Conservation (phyloP, 331 rosid species). For the Acacia pycnantha region DNA sequence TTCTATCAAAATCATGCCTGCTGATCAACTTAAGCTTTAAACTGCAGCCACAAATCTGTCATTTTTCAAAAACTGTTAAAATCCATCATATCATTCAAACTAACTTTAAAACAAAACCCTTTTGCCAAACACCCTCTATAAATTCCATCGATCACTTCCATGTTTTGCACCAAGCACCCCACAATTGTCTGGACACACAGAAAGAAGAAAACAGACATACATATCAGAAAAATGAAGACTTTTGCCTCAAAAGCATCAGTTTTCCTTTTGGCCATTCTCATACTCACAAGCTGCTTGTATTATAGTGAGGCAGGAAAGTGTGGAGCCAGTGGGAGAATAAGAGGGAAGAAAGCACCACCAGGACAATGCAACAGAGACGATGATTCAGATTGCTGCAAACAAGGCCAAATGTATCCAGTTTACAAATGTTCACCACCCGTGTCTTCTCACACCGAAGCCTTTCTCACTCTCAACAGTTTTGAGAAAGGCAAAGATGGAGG, state of each 20-base stretch:
- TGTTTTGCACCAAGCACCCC: background rate
- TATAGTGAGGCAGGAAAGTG: background rate
- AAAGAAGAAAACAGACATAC: background rate
- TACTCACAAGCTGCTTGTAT: background rate
- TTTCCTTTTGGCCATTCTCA: background rate
- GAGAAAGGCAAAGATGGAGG: background rate
- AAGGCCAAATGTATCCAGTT: background rate
- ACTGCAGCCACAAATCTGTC: background rate
- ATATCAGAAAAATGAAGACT: background rate
- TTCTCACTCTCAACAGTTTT: background rate
- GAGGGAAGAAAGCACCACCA: background rate
- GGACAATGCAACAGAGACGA: background rate
- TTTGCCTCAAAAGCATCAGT: background rate
- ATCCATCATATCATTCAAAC: background rate
- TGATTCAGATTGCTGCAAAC: background rate
- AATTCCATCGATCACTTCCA: background rate
- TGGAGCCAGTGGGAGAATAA: background rate
- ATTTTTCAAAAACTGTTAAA: background rate
- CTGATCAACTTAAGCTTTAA: background rate
- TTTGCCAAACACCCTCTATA: background rate
- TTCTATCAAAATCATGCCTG: background rate
- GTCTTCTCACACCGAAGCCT: background rate
- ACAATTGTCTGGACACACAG: background rate
- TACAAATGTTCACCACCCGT: background rate
- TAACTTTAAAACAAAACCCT: background rate